Base-by-base conservation (phyloP, 441 rosid genomes). In the Lepidium campestre region DNA sequence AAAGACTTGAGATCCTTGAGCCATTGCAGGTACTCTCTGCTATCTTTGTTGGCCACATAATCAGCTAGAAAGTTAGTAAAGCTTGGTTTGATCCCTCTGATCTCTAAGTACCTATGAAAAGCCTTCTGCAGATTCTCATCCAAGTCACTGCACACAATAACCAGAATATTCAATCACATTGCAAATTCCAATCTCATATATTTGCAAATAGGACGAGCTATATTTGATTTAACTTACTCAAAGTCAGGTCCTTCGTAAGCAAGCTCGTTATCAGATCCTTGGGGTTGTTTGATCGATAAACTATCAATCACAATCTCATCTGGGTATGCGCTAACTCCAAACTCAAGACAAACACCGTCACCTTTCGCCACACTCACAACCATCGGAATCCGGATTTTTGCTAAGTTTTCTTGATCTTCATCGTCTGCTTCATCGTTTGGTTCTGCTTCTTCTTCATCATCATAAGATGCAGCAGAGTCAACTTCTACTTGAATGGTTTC, bases 51-150 rank as follows among this genome's bases (percentile, higher is more conserved):
- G 35, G 62, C 59, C 82, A 80, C 80, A 70, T 87, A 86, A 63
- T 73, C 85, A 0, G 78, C 74, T 78, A 89, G 57, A 79, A 82
- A 81, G 79, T 75, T 80, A 8, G 85, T 77, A 23, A 76, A 79
- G 81, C 83, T 81, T 13, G 95, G 78, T 57, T 79, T 85, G 78
- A 92, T 86, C 57, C 98, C 98, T 73, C 96, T 82, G 31, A 81
- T 77, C 76, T 85, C 96, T 2, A 92, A 74, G 71, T 82, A 89
- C 77, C 83, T 85, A 53, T 80, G 77, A 74, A 92, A 87, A 42
- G 87, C 89, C 77, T 85, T 87, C 80, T 86, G 91, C 81, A 91
- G 64, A 65, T 86, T 86, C 79, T 85, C 93, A 68, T 86, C 96
- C 84, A 89, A 79, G 71, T 86, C 92, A 12, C 96, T 87, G 80